Conservation (phyloP, 768 basidiomycete species). For the Lentinula boryana region DNA sequence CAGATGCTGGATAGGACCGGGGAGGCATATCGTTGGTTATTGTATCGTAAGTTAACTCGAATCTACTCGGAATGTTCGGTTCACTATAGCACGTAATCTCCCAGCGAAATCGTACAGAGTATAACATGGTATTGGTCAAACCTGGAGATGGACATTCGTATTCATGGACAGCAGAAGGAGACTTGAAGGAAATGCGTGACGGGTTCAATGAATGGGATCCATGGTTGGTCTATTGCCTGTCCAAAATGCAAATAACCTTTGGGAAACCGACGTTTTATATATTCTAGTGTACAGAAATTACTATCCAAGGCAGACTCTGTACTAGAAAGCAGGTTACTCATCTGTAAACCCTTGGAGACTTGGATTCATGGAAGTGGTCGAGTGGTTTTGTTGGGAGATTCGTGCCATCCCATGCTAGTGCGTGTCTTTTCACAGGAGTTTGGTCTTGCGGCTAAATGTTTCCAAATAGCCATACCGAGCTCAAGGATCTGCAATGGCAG, state of each 20-base stretch:
- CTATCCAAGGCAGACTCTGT: slow-evolving; percentile 38
- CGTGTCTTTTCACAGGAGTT: slow-evolving; percentile 14
- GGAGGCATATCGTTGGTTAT: slow-evolving; percentile 16
- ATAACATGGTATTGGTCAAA: slow-evolving; percentile 39
- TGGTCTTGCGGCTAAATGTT: neutral
- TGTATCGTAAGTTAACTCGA: slow-evolving; percentile 1
- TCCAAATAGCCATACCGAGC: slow-evolving; percentile 44
- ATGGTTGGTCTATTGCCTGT: slow-evolving; percentile 21
- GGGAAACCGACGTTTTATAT: neutral
- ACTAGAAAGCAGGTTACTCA: slow-evolving; percentile 42
- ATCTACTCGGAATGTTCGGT: neutral
- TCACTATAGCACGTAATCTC: too few relatives aligned
- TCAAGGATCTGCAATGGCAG: slow-evolving; percentile 49
- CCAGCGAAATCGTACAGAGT: slow-evolving; percentile 33
- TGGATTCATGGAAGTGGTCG: slow-evolving; percentile 42
- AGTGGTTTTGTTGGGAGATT: slow-evolving; percentile 45
- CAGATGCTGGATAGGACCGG: slow-evolving; percentile 17
- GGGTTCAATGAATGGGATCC: slow-evolving; percentile 46
- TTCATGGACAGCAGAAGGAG: slow-evolving; percentile 38
- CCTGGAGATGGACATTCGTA: slow-evolving; percentile 34
- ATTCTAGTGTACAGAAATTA: slow-evolving; percentile 35
- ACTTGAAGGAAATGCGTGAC: slow-evolving; percentile 37
- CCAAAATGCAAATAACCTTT: neutral
- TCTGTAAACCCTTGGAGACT: slow-evolving; percentile 37
- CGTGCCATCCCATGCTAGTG: slow-evolving; percentile 56